phyloP scores from a whole-genome alignment of 768 basidiomycete genomes.

The Suillus variegatus region DNA sequence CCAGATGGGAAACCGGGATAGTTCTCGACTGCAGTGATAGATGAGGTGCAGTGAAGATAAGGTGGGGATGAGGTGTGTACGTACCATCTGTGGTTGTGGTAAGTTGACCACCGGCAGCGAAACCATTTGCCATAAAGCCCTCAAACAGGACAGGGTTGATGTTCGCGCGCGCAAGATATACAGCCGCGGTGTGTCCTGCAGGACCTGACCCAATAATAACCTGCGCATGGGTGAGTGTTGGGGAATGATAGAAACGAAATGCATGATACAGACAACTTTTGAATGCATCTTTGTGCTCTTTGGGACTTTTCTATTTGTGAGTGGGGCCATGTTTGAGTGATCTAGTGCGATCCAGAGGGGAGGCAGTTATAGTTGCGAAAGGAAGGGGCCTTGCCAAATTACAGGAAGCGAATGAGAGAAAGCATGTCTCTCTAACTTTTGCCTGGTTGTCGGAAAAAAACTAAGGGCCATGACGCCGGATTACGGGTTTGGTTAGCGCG shows the following conservation, averaged over 20 bases:
- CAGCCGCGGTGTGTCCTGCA: conserved; percentile 94
- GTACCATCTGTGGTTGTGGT: conserved; percentile 95
- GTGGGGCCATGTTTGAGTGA: conserved; percentile 51
- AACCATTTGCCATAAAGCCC: conserved; percentile 98
- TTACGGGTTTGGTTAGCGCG: too few species aligned
- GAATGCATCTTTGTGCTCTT: conserved; percentile 78
- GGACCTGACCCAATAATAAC: conserved; percentile 94
- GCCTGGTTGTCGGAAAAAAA: background rate
- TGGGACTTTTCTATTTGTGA: conserved; percentile 37
- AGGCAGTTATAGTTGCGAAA: conserved; percentile 23
- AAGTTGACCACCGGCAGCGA: conserved; percentile 96
- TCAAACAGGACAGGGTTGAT: conserved; percentile 93
- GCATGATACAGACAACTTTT: conserved; percentile 54
- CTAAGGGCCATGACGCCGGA: too few species aligned
- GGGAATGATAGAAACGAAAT: background rate
- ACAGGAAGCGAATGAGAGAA: conserved; percentile 26
- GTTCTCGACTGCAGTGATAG: conserved; percentile 70
- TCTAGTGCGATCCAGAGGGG: conserved; percentile 14
- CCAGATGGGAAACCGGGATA: conserved; percentile 97
- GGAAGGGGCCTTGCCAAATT: conserved; percentile 21
- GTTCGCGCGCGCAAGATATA: conserved; percentile 97
- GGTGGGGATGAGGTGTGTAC: conserved; percentile 17
- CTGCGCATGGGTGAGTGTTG: conserved; percentile 35
- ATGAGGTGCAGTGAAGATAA: background rate
- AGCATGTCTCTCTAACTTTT: conserved; percentile 11